Base-by-base conservation (phyloP, 257 asterid species). In the Solanum acaule region DNA sequence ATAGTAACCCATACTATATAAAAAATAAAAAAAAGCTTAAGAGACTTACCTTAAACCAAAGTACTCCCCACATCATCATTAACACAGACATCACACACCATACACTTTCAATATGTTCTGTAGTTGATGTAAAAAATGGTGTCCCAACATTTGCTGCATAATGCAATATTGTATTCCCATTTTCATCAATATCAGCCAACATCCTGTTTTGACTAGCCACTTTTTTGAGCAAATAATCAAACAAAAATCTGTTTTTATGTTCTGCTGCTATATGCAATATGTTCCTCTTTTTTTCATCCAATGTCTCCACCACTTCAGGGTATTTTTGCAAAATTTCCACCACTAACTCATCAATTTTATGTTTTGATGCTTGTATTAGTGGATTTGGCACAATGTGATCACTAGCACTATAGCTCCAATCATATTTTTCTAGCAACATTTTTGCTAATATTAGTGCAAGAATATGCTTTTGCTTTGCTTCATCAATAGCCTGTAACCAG, bases 111-210 rank as follows among this genome's bases (percentile, higher is more conserved):
- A 49, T 79, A 44, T 79, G 85, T 6, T 79, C 85, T 25, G 85
- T 79, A 49, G 68, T 63, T 79, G 65, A 46, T 34, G 46, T 61
- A 65, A 31, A 85, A 85, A 59, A 42, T 65, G 73, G 73, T 38
- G 56, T 59, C 59, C 77, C 61, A 20, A 25, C 75, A 35, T 59
- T 6, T 86, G 88, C 86, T 63, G 88, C 86, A 65, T 52, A 71
- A 44, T 88, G 88, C 46, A 86, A 72, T n/a, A 88, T 25, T 85
- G 88, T 88, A 70, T 85, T 77, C 59, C 86, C 88, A 38, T 85
- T 4, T 15, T 7, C 23, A 63, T 85, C 88, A 76, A 85, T 38
- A 27, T 86, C 90, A 20, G 49, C 34, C 65, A 85, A 20, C 90
- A 56, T 73, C 20, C 61, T 85, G 2, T 75, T 46, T 42, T 85